These are phyloP conservation scores for Diddensiella caesifluorescens DNA, from an alignment of 805 yeast genomes.

Conservation along the genomic window DNA sequence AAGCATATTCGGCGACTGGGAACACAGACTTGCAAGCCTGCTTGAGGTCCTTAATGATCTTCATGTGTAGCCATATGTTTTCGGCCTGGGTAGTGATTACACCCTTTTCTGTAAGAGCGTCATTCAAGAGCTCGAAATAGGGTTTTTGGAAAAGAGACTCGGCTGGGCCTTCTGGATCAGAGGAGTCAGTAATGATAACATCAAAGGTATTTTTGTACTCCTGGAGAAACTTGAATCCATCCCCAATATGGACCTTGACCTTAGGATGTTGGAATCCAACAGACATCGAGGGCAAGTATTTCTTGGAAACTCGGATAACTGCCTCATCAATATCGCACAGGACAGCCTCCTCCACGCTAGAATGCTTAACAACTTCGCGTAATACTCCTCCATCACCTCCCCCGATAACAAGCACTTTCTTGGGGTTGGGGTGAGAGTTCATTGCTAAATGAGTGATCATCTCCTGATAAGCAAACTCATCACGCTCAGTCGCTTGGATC, in stretches of 20 bases:
- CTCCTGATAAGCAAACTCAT: slow-evolving; percentile 92
- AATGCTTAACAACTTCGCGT: slow-evolving; percentile 79
- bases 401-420: slow-evolving; percentile 77
- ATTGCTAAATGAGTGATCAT: slow-evolving; percentile 81
- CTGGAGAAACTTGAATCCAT: slow-evolving; percentile 76
- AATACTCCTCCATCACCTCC: slow-evolving; percentile 97
- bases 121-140: slow-evolving; percentile 63
- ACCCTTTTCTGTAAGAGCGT: slow-evolving; percentile 57
- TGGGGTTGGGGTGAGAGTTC: slow-evolving; percentile 70
- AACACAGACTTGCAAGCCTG: slow-evolving; percentile 76
- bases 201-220: slow-evolving; percentile 52
- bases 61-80: slow-evolving; percentile 87
- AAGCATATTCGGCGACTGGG: slow-evolving; percentile 88
- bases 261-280: slow-evolving; percentile 56
- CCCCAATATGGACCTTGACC: slow-evolving; percentile 63
- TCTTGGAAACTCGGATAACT: slow-evolving; percentile 65
- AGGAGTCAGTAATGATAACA: slow-evolving; percentile 84
- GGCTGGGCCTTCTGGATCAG: slow-evolving; percentile 96
- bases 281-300: slow-evolving; percentile 76
- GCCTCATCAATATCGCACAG: slow-evolving; percentile 87
- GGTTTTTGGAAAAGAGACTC: slow-evolving; percentile 75
- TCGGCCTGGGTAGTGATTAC: slow-evolving; percentile 86
- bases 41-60: slow-evolving; percentile 75
- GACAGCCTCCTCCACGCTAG: slow-evolving; percentile 53
- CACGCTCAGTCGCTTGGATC: slow-evolving; percentile 85